Percentiles rank a stretch among this genome's conserved stretches.
Conservation (phyloP, 768 basidiomycete species). For the Kondoa subrosea region DNA sequence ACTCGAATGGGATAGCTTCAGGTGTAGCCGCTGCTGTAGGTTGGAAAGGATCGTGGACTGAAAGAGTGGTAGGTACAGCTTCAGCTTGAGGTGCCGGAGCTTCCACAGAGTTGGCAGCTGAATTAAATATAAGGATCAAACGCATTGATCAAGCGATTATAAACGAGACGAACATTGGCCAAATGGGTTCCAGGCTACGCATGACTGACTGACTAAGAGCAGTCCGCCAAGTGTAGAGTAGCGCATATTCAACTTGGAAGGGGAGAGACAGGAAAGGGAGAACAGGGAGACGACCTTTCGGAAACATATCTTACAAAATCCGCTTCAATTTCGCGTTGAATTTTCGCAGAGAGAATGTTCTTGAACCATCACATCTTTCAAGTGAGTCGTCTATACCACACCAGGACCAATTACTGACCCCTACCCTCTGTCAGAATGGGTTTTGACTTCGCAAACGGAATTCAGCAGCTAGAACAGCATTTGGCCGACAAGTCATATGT, state of each 20-base stretch:
- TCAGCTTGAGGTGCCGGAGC: neutral
- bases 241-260: neutral
- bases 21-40: neutral
- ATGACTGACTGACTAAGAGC: neutral
- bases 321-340: too few relatives aligned
- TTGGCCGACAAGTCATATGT: conserved; percentile 74
- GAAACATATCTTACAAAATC: too few relatives aligned
- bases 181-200: neutral
- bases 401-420: neutral
- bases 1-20: neutral
- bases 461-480: conserved; percentile 52
- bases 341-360: too few relatives aligned
- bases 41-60: neutral
- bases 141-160: neutral
- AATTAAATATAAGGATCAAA: neutral
- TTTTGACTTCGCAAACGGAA: neutral
- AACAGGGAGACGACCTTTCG: too few relatives aligned
- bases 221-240: neutral
- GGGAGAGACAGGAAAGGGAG: too few relatives aligned
- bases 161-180: neutral
- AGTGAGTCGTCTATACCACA: neutral
- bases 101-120: neutral
- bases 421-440: neutral
- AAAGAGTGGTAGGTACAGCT: neutral
- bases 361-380: too few relatives aligned